phyloP scores from a whole-genome alignment of 2,329 filamentous ascomycete species.

The Colletotrichum gigasporum region DNA sequence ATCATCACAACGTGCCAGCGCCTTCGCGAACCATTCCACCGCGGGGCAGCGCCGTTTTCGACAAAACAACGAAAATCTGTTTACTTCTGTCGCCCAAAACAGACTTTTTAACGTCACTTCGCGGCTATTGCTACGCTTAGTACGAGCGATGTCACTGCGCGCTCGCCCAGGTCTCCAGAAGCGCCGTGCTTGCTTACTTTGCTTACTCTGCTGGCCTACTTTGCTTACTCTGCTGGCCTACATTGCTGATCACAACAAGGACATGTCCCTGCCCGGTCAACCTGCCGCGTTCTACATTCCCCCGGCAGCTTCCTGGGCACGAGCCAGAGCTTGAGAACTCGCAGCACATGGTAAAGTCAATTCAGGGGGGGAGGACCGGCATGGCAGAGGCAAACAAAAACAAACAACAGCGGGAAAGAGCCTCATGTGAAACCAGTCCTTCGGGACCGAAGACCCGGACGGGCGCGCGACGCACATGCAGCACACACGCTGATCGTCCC shows the following conservation, averaged over 20 bases:
- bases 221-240: not conserved
- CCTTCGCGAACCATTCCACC: not conserved
- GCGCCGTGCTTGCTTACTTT: too few species aligned
- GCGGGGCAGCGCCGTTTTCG: not conserved
- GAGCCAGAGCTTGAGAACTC: not conserved
- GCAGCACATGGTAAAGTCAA: constrained; percentile 16
- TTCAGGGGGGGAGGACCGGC: not conserved
- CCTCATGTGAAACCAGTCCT: constrained; percentile 13
- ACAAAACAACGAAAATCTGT: not conserved
- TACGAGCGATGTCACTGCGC: too few species aligned
- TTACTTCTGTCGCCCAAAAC: not conserved
- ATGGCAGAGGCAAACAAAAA: not conserved
- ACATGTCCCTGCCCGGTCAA: not conserved
- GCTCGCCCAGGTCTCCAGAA: too few species aligned
- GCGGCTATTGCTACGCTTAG: too few species aligned
- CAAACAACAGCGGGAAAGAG: too few species aligned
- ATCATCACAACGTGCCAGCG: constrained; percentile 9
- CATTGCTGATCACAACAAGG: too few species aligned
- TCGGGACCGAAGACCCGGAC: constrained; percentile 15
- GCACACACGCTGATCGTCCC: not conserved
- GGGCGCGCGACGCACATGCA: not conserved
- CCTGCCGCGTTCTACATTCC: not conserved
- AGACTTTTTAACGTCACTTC: not conserved
- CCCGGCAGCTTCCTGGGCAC: constrained; percentile 10
- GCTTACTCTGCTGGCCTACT: not conserved